Evolutionary conservation across 257 asterid species (phyloP).

Genomic region (Solanum ossicruentum): DNA sequence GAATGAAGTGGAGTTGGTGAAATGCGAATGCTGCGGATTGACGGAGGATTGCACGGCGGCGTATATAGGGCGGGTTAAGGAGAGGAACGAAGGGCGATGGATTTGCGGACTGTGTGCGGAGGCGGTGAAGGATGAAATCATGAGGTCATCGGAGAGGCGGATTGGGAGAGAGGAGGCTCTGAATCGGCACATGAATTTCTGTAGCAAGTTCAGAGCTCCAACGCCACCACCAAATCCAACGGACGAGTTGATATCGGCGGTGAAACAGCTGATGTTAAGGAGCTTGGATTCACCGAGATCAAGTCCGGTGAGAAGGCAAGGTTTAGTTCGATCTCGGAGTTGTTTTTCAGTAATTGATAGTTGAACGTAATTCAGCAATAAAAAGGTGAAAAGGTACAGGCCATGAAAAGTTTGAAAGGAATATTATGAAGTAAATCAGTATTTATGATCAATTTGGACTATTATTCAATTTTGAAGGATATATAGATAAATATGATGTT

Average conservation of each 20-base stretch:
- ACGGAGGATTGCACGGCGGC: slow-evolving; percentile 78
- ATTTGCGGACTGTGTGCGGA: slow-evolving; percentile 81
- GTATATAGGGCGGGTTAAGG: slow-evolving; percentile 41
- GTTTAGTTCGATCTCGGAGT: slow-evolving; percentile 29
- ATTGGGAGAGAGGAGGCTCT: slow-evolving; percentile 66
- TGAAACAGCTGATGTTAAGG: slow-evolving; percentile 61
- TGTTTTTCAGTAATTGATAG: slow-evolving; percentile 32
- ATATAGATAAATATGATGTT: background rate
- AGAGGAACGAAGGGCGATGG: slow-evolving; percentile 61
- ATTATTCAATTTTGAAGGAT: background rate
- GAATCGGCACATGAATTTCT: slow-evolving; percentile 60
- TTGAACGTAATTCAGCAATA: background rate
- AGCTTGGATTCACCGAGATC: slow-evolving; percentile 67
- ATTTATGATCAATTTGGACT: background rate
- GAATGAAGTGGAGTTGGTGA: slow-evolving; percentile 31
- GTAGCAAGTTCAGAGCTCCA: slow-evolving; percentile 39
- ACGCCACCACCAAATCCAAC: slow-evolving; percentile 47
- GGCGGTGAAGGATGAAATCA: slow-evolving; percentile 70
- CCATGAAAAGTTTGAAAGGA: background rate
- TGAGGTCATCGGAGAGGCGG: slow-evolving; percentile 18
- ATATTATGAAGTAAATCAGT: background rate
- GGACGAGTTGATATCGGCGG: slow-evolving; percentile 53
- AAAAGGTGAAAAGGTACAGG: background rate
- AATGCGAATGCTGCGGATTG: slow-evolving; percentile 79
- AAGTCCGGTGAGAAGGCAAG: slow-evolving; percentile 24